phyloP scores from a whole-genome alignment of 352 stramenopile species.

The Aphanomyces astaci region DNA sequence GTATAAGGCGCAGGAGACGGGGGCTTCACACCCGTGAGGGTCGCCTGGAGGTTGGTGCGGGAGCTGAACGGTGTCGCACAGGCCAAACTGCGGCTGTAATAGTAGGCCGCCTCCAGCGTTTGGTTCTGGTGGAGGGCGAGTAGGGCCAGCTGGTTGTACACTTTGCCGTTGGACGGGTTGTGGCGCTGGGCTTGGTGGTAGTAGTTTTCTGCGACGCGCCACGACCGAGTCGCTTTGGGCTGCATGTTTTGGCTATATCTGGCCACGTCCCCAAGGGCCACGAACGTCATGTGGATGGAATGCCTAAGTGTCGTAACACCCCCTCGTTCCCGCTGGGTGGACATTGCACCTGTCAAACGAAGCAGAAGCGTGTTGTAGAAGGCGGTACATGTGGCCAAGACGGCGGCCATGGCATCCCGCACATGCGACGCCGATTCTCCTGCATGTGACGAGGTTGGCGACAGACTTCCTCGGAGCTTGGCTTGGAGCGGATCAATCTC shows the following conservation, averaged over 20 bases:
- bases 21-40: conserved; percentile 24
- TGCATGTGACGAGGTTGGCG: background rate
- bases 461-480: conserved; percentile 16
- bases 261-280: conserved; percentile 43
- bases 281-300: conserved; percentile 38
- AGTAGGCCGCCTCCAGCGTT: conserved; percentile 33
- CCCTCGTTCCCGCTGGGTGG: conserved; percentile 24
- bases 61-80: conserved; percentile 36
- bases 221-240: conserved; percentile 25
- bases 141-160: conserved; percentile 54
- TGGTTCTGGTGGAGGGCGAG: conserved; percentile 34
- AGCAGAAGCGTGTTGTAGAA: conserved; percentile 32
- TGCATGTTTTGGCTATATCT: conserved; percentile 35
- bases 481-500: conserved; percentile 36
- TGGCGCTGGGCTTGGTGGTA: conserved; percentile 36
- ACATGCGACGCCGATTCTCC: conserved; percentile 21
- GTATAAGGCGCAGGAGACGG: background rate
- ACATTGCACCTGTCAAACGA: conserved; percentile 19
- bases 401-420: conserved; percentile 27
- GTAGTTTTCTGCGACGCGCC: conserved; percentile 28
- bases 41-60: conserved; percentile 35
- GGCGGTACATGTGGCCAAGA: conserved; percentile 21
- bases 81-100: conserved; percentile 40
- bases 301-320: conserved; percentile 8
- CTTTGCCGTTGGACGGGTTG: conserved; percentile 41